A percentile compares a stretch with the other conserved stretches of the same genome.
Conservation (phyloP, 345 rosid genomes). For the Linum tenue region DNA sequence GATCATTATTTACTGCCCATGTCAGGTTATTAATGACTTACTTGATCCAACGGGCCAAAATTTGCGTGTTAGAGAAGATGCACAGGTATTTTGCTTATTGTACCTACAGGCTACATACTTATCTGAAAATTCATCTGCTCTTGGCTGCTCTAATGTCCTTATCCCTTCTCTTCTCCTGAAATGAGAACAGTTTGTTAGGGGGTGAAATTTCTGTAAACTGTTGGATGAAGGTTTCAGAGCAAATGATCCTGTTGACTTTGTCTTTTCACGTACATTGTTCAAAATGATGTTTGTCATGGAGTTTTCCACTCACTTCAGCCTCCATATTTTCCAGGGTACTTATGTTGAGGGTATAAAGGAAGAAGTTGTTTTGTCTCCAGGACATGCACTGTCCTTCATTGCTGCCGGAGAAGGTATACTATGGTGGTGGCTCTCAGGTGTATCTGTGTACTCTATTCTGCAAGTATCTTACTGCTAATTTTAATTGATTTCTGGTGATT, state of each 20-base stretch:
- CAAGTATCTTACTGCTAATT: conserved; percentile 6
- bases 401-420: conserved; percentile 95
- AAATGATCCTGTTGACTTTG: no score
- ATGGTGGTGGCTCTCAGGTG: neutral
- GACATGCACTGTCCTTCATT: conserved; percentile 94
- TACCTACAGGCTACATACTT: neutral
- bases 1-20: conserved; percentile 18
- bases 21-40: conserved; percentile 96
- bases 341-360: conserved; percentile 99
- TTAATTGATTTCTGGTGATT: conserved; percentile 18
- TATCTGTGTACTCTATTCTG: neutral
- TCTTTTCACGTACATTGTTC: neutral
- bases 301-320: neutral
- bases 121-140: neutral
- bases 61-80: conserved; percentile 98
- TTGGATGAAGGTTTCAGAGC: neutral
- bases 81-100: conserved; percentile 51
- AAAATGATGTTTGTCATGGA: no score
- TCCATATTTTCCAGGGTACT: conserved; percentile 59
- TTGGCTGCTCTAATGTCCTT: neutral
- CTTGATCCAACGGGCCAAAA: conserved; percentile 99
- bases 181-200: neutral
- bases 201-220: neutral
- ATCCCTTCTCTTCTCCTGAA: neutral
- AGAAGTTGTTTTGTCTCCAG: conserved; percentile 98